These are phyloP conservation scores for Psilocybe mexicana DNA, from an alignment of 1,284 basidiomycete genomes.

Conservation along the genomic window DNA sequence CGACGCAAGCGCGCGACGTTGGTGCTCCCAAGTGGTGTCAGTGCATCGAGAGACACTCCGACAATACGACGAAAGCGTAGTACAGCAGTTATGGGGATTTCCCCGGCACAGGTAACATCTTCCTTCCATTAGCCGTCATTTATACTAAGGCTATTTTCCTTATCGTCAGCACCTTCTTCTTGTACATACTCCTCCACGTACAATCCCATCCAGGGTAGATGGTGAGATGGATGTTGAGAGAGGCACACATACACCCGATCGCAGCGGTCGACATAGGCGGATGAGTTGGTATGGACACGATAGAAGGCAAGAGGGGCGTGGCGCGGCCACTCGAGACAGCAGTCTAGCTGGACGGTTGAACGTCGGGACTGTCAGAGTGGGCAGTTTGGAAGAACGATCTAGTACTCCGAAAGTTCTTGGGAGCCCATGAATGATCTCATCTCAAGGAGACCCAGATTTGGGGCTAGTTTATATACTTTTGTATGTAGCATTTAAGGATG, in stretches of 20 bases:
- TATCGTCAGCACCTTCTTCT: conserved; percentile 53
- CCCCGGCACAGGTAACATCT: conserved; percentile 65
- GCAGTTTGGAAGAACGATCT: conserved; percentile 17
- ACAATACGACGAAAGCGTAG: conserved; percentile 53
- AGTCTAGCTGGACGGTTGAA: conserved; percentile 24
- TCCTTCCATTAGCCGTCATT: background rate
- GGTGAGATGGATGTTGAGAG: conserved; percentile 33
- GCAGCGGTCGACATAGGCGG: conserved; percentile 39
- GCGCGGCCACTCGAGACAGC: conserved; percentile 24
- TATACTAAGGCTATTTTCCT: conserved; percentile 2
- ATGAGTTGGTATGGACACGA: conserved; percentile 48
- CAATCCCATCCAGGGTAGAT: conserved; percentile 32
- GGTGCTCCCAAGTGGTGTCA: conserved; percentile 44
- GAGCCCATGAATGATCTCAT: background rate
- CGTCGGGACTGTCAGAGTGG: conserved; percentile 11
- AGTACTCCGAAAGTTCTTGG: background rate
- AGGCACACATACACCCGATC: conserved; percentile 32
- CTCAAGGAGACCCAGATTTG: background rate
- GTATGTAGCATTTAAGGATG: too few relatives aligned
- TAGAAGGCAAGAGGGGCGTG: conserved; percentile 12
- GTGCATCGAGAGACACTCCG: conserved; percentile 36
- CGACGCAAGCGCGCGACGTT: conserved; percentile 45
- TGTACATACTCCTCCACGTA: conserved; percentile 62
- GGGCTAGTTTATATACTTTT: too few relatives aligned
- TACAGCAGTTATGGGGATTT: conserved; percentile 60